phyloP scores from a whole-genome alignment of 805 yeast species.

The Schizosaccharomyces lindneri region DNA sequence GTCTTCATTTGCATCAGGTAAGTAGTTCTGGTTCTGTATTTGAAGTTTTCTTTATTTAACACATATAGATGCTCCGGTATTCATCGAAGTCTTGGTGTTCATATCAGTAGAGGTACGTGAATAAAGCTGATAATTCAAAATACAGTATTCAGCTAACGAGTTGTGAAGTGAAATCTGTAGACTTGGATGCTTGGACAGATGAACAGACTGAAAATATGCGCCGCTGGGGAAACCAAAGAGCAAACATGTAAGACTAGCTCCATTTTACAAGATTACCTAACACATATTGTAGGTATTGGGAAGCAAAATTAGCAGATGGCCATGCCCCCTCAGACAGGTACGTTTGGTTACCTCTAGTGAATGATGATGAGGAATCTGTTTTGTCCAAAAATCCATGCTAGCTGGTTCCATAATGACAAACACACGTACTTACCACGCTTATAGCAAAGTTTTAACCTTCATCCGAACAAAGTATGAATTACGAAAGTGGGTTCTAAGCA shows the following conservation, averaged over 20 bases:
- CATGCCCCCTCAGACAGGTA: slow-evolving; percentile 49
- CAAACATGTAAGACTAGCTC: slow-evolving; percentile 22
- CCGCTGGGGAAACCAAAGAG: slow-evolving; percentile 61
- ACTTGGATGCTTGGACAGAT: slow-evolving; percentile 88
- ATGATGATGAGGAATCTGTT: neutral
- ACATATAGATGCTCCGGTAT: slow-evolving; percentile 62
- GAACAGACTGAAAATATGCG: slow-evolving; percentile 67
- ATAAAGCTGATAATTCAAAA: neutral
- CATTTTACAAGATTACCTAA: neutral
- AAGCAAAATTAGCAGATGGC: slow-evolving; percentile 39
- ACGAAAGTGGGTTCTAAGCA: slow-evolving; percentile 56
- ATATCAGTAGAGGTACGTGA: slow-evolving; percentile 42
- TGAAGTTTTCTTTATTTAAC: neutral
- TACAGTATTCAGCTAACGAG: neutral
- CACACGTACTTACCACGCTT: neutral
- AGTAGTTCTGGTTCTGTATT: neutral
- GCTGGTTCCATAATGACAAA: neutral
- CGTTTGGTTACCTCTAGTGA: neutral
- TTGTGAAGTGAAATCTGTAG: slow-evolving; percentile 54
- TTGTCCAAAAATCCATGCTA: neutral
- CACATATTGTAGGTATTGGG: slow-evolving; percentile 33
- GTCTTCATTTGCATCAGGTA: slow-evolving; percentile 58
- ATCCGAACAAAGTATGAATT: slow-evolving; percentile 78
- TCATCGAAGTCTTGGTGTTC: slow-evolving; percentile 88
- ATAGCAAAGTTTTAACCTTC: slow-evolving; percentile 58